Evolutionary conservation across 2,329 filamentous ascomycete genomes (phyloP), one percentile per base, ranked within the genome.

Genomic region (Paecilomyces sp.): DNA sequence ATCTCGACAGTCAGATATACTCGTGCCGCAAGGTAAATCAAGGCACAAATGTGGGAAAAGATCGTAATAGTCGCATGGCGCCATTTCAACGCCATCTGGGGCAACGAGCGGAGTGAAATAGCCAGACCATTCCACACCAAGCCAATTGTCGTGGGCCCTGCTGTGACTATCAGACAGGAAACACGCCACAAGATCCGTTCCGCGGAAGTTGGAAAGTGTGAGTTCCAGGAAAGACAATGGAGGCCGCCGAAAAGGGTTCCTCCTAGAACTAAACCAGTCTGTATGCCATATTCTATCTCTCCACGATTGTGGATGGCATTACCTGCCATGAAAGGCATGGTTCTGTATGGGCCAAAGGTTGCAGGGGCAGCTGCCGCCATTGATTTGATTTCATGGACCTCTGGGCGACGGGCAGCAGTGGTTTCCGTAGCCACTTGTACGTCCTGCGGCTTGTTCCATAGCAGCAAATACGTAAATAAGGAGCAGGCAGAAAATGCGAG

Each of bases 141-240:
- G 36, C 15, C n/a, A 47, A 47, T 47, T n/a, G 15, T 18, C 13
- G n/a, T 18, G 3, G 36, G 36, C 4, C 36, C 36, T 47, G 36
- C 13, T 47, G 56, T 51, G 18, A 61, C 57, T 12, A 54, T 36
- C 7, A 63, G 24, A n/a, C 56, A 62, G 12, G 60, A 56, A 8
- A 62, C 52, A 11, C 60, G 57, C 64, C 65, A 67, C 3, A 67
- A 51, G 12, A 61, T n/a, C 18, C 57, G 61, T 54, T 71, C 69
- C n/a, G 58, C 56, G 6, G 52, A 12, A 18, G 66, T 67, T 13
- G 67, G 66, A 55, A 70, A 68, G 13, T 57, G 54, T 30, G 67
- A 67, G 54, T 69, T 65, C 68, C 69, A 71, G 5, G 66, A 67
- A 8, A 63, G 47, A 28, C 61, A 63, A 52, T 71, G 68, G 8